Evolutionary conservation across 768 basidiomycete genomes (phyloP).

Genomic region (Pulveroboletus sp.): DNA sequence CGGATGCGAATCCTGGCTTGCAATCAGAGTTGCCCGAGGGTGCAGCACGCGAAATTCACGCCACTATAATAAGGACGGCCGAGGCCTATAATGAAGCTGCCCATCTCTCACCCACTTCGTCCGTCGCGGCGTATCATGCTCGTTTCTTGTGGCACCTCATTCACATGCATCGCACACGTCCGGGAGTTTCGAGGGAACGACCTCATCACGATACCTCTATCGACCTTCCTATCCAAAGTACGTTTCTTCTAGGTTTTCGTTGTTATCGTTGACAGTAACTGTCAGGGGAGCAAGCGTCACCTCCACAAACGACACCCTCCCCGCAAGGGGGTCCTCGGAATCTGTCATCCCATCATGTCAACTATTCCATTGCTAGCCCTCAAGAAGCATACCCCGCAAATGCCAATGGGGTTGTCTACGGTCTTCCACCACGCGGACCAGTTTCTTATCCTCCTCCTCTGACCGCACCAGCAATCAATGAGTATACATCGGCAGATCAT

Average conservation of each 20-base stretch:
- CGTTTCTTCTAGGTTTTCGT: conserved; percentile 1
- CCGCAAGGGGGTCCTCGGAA: conserved; percentile 16
- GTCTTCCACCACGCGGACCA: conserved; percentile 11
- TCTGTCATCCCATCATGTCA: conserved; percentile 8
- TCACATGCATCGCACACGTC: conserved; percentile 54
- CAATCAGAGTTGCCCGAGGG: conserved; percentile 59
- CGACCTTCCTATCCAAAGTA: conserved; percentile 58
- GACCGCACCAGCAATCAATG: conserved; percentile 31
- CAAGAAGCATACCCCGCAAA: conserved; percentile 21
- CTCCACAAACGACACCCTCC: conserved; percentile 24
- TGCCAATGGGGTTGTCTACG: conserved; percentile 12
- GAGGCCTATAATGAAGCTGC: conserved; percentile 79
- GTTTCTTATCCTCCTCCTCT: conserved; percentile 28
- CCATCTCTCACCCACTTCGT: conserved; percentile 54
- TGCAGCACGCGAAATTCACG: conserved; percentile 63
- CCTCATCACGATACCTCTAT: conserved; percentile 43
- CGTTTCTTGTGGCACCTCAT: conserved; percentile 76
- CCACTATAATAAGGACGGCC: conserved; percentile 64
- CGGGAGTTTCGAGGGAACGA: conserved; percentile 37
- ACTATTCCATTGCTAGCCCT: conserved; percentile 15
- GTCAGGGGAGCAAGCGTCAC: conserved; percentile 20
- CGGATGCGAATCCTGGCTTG: conserved; percentile 55
- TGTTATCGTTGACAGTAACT: conserved; percentile 8
- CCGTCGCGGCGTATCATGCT: conserved; percentile 72
- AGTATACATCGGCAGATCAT: conserved; percentile 49